Percentiles rank a stretch among this genome's conserved stretches.
Evolutionary conservation across 1,284 basidiomycete genomes (phyloP).

Genomic region (Trichosporon faecale): DNA sequence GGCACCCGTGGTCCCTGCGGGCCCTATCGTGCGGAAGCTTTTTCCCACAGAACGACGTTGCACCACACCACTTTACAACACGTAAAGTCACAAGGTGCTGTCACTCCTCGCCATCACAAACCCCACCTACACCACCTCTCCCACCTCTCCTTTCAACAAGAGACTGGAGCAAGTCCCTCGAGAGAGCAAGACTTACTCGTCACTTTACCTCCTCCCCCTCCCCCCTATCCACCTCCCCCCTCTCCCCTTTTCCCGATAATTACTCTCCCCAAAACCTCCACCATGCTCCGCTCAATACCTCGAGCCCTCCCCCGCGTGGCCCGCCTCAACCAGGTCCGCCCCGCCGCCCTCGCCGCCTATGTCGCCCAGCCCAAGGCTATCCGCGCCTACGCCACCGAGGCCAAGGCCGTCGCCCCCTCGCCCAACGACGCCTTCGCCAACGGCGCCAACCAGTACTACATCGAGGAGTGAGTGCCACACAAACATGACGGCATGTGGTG

Average conservation of each 20-base stretch:
- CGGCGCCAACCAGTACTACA: conserved; percentile 90
- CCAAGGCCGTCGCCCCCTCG: conserved; percentile 44
- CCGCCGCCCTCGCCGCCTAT: conserved; percentile 13
- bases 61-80: conserved; percentile 7
- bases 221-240: neutral
- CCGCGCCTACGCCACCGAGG: conserved; percentile 39
- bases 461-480: conserved; percentile 63
- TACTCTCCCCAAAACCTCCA: conserved; percentile 7
- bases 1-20: conserved; percentile 6
- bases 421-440: conserved; percentile 68
- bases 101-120: conserved; percentile 6
- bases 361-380: conserved; percentile 16
- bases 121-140: conserved; percentile 1
- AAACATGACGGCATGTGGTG: neutral
- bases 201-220: neutral
- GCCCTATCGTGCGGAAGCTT: neutral
- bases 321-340: conserved; percentile 14
- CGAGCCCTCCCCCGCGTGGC: conserved; percentile 27
- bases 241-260: neutral
- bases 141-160: conserved; percentile 8
- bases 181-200: conserved; percentile 10
- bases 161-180: conserved; percentile 11
- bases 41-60: conserved; percentile 10
- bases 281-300: conserved; percentile 37
- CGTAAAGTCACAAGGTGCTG: neutral